Percentiles rank a stretch among this genome's conserved stretches.
These are phyloP conservation scores for Ceratocystis smalleyi DNA, from an alignment of 2,329 filamentous ascomycete genomes.

Conservation along the genomic window DNA sequence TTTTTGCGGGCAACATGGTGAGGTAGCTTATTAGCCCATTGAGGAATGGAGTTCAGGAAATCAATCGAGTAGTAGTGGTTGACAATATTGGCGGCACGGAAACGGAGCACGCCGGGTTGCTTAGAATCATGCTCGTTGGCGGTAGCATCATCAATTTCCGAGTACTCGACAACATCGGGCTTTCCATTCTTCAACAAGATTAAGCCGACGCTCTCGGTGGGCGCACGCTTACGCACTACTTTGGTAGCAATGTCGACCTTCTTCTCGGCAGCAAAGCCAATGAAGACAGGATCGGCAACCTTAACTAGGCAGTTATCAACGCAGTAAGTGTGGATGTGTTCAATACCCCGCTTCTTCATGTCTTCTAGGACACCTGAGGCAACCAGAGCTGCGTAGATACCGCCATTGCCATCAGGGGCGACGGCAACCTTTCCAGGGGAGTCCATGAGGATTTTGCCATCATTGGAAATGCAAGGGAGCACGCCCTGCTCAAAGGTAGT, in stretches of 20 bases:
- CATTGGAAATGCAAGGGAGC: constrained; percentile 89
- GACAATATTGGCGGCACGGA: constrained; percentile 96
- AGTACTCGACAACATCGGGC: constrained; percentile 96
- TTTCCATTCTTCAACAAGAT: constrained; percentile 91
- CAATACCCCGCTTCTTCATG: constrained; percentile 74
- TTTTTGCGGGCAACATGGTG: constrained; percentile 98
- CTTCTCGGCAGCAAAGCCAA: constrained; percentile 79
- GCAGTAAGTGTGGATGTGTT: constrained; percentile 95
- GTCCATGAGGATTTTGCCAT: constrained; percentile 92
- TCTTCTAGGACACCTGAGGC: constrained; percentile 66
- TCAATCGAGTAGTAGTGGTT: constrained; percentile 98
- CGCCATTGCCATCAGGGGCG: constrained; percentile 92
- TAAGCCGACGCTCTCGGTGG: constrained; percentile 86
- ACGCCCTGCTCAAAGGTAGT: constrained; percentile 94
- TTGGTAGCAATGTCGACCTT: constrained; percentile 94
- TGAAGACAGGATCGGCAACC: constrained; percentile 91
- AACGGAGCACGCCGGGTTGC: constrained; percentile 71
- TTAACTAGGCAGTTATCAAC: constrained; percentile 99
- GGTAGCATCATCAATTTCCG: constrained; percentile 81
- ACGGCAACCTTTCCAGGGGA: constrained; percentile 81
- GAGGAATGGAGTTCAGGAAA: constrained; percentile 80
- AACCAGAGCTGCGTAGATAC: constrained; percentile 84
- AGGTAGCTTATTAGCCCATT: constrained; percentile 71
- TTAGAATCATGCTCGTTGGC: constrained; percentile 76
- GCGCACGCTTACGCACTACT: constrained; percentile 96